phyloP scores from a whole-genome alignment of 139 green algal genomes.

The Yamagishiella unicocca region DNA sequence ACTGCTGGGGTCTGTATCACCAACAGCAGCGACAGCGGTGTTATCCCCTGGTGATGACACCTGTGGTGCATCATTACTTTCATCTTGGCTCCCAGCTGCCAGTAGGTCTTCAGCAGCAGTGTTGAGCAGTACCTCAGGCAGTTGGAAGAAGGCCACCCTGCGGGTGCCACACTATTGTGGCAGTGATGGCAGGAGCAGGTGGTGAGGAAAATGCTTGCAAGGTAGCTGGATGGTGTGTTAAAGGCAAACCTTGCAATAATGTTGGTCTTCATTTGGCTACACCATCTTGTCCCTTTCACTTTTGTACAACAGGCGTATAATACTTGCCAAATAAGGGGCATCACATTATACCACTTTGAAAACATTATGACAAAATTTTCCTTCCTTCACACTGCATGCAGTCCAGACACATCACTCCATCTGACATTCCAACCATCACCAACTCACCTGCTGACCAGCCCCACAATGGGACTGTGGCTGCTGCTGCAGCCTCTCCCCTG shows the following conservation, averaged over 20 bases:
- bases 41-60: too few species aligned
- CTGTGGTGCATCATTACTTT: too few species aligned
- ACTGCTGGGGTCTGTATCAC: not conserved
- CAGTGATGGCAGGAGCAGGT: not conserved
- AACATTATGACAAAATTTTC: not conserved
- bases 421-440: too few species aligned
- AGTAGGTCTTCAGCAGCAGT: not conserved
- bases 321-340: not conserved
- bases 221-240: not conserved
- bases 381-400: not conserved
- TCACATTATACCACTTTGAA: not conserved
- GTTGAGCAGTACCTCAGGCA: not conserved
- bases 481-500: not conserved
- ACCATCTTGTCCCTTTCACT: too few species aligned
- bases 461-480: not conserved
- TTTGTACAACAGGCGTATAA: too few species aligned
- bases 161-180: not conserved
- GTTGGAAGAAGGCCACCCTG: not conserved
- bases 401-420: too few species aligned
- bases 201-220: too few species aligned
- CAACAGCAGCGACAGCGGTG: not conserved
- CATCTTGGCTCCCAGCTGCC: not conserved
- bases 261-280: not conserved
- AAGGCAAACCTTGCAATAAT: not conserved
- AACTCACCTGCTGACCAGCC: not conserved